Evolutionary conservation across 352 stramenopile genomes (phyloP), one percentile per base, ranked within the genome.

Genomic region (Globisporangium rhizosaccharum): DNA sequence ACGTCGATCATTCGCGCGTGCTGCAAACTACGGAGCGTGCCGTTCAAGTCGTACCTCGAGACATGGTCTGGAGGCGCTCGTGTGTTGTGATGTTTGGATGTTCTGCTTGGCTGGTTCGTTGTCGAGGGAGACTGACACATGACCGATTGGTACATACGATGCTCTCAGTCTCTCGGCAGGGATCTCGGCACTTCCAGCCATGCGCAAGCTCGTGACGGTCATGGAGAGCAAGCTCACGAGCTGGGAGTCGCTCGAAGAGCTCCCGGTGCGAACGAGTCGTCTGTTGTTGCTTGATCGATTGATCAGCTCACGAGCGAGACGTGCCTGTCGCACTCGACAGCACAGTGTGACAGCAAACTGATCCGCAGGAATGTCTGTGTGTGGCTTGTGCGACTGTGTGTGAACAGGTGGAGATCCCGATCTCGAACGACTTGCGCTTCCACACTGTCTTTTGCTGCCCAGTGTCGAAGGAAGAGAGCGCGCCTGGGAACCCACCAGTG

Each of bases 401-500:
- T 3, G 8, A 44, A 14, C 51, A 87, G 76, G 76, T 84, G 65
- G 85, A 96, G 58, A 77, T 96, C 14, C 85, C 84, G 4, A 75
- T 93, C 53, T 66, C 77, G 11, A 87, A 92, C 65, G 79, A 90
- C 49, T 66, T 90, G 57, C 83, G 83, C 25, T 96, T 94, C 63
- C 87, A 96, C 64, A 92, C 75, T 7, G 82, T 96, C 26, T 95
- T 96, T 39, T 88, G 82, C 33, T 96, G 87, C 41, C 87, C 87
- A 23, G 84, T 96, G 14, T 92, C 84, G 0, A 90, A 93, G 62
- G 87, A 96, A 70, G 82, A 92, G 58, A 91, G 81, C 63, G 87
- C 84, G n/a, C 73, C 81, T 26, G 74, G 76, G 0, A 95, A 96
- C 48, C 85, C 87, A 23, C 87, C 87, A 49, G 81, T 92, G 68